A percentile compares a stretch with the other conserved stretches of the same genome.
These are phyloP conservation scores for Termitomyces sp. DNA, from an alignment of 768 basidiomycete species.

Conservation along the genomic window DNA sequence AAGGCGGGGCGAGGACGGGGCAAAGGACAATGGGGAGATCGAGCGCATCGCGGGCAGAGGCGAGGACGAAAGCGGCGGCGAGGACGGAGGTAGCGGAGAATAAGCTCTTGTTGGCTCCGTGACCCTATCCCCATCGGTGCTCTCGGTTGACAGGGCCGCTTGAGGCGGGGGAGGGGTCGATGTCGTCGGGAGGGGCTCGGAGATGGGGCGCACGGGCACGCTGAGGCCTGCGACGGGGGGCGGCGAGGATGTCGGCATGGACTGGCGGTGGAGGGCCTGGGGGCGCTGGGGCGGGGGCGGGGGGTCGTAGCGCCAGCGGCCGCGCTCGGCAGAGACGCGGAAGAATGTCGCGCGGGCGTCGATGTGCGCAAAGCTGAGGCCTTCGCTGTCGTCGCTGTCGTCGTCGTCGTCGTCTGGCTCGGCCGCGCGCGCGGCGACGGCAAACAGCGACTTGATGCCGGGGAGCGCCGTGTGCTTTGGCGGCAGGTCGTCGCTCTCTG, in stretches of 20 bases:
- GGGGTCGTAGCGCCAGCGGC: constrained; percentile 52
- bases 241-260: constrained; percentile 27
- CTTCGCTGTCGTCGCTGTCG: constrained; percentile 10
- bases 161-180: not conserved
- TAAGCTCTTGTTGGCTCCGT: not conserved
- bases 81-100: constrained; percentile 1
- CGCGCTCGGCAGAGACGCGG: constrained; percentile 52
- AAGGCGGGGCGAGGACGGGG: constrained; percentile 16
- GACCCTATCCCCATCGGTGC: not conserved
- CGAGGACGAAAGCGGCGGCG: constrained; percentile 16
- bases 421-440: constrained; percentile 21
- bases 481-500: constrained; percentile 14
- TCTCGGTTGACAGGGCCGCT: not conserved
- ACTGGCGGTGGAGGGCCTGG: constrained; percentile 24
- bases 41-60: constrained; percentile 37
- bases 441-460: constrained; percentile 22
- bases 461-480: constrained; percentile 18
- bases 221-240: constrained; percentile 21
- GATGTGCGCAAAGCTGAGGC: constrained; percentile 19
- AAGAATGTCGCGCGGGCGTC: constrained; percentile 46
- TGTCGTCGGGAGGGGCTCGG: constrained; percentile 23
- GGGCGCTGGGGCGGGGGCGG: constrained; percentile 27
- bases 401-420: constrained; percentile 24
- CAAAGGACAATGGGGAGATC: constrained; percentile 22
- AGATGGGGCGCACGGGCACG: constrained; percentile 23